Percentiles rank a stretch among this genome's conserved stretches.
These are phyloP conservation scores for Fistulifera pelliculosa DNA, from an alignment of 108 stramenopile species.

Conservation along the genomic window DNA sequence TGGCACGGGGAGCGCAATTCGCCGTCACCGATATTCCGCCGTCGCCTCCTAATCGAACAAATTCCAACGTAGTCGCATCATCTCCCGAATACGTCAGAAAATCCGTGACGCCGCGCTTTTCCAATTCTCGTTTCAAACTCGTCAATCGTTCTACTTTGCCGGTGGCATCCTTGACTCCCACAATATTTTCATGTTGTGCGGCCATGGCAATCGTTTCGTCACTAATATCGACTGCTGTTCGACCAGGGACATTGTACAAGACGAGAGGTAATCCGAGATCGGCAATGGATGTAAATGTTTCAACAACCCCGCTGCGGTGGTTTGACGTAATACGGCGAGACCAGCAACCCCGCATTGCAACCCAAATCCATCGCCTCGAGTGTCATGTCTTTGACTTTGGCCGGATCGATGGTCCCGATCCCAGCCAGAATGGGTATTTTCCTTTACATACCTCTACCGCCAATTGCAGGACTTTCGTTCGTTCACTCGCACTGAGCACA, in stretches of 20 bases:
- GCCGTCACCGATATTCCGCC: conserved; percentile 83
- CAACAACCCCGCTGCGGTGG: conserved; percentile 67
- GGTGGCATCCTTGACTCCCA: conserved; percentile 75
- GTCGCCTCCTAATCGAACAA: conserved; percentile 65
- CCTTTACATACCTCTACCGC: conserved; percentile 53
- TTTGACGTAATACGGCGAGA: conserved; percentile 85
- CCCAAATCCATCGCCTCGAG: conserved; percentile 61
- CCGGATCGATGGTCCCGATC: conserved; percentile 61
- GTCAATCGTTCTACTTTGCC: conserved; percentile 43
- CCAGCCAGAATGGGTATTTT: conserved; percentile 50
- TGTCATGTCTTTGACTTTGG: conserved; percentile 42
- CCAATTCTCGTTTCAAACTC: conserved; percentile 10
- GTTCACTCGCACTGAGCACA: conserved; percentile 46
- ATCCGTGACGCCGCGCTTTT: neutral
- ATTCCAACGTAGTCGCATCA: conserved; percentile 63
- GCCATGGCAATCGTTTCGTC: conserved; percentile 43
- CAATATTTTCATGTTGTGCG: conserved; percentile 39
- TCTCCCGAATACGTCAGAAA: conserved; percentile 76
- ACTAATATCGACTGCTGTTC: conserved; percentile 42
- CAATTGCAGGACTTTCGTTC: conserved; percentile 41
- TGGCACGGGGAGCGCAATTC: conserved; percentile 54
- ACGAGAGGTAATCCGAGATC: conserved; percentile 67
- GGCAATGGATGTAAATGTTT: conserved; percentile 51
- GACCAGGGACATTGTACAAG: conserved; percentile 79
- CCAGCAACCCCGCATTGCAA: conserved; percentile 73